Evolutionary conservation across 2,329 filamentous ascomycete species (phyloP).

Genomic region (Thielaviopsis musarum): DNA sequence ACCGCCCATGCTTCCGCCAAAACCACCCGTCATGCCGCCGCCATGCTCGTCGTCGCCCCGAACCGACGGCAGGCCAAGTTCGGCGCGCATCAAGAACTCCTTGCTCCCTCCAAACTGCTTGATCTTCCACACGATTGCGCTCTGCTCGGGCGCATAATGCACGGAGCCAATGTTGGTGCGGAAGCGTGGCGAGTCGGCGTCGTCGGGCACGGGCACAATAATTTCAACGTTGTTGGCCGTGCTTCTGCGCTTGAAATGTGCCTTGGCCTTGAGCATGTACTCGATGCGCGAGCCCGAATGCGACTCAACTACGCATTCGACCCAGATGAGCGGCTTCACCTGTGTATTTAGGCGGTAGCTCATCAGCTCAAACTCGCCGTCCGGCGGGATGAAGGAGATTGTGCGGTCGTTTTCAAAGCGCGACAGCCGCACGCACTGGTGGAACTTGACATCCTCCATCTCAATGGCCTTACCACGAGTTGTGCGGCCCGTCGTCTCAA

Average conservation of each 20-base stretch:
- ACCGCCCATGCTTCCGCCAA: conserved; percentile 92
- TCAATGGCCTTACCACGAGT: conserved; percentile 94
- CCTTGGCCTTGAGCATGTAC: conserved; percentile 97
- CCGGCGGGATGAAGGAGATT: conserved; percentile 95
- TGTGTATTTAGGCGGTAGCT: conserved; percentile 97
- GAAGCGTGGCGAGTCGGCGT: conserved; percentile 91
- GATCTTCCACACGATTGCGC: conserved; percentile 98
- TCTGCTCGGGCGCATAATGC: conserved; percentile 94
- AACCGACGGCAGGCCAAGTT: conserved; percentile 84
- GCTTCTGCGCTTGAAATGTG: conserved; percentile 93
- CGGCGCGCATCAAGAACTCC: conserved; percentile 96
- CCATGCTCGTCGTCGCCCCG: conserved; percentile 90
- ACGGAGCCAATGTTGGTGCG: conserved; percentile 93
- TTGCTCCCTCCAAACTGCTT: conserved; percentile 99
- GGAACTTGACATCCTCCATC: conserved; percentile 99
- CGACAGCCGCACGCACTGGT: conserved; percentile 90
- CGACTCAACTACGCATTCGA: conserved; percentile 91
- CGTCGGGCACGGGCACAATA: conserved; percentile 88
- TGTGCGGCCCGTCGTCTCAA: conserved; percentile 87
- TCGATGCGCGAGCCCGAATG: conserved; percentile 92
- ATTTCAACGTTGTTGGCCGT: conserved; percentile 99
- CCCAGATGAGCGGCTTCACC: conserved; percentile 97
- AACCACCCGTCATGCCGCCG: conserved; percentile 93
- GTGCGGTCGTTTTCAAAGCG: conserved; percentile 97
- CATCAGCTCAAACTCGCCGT: conserved; percentile 98